Evolutionary conservation across 495 filamentous ascomycete genomes (phyloP), one percentile per base, ranked within the genome.

Genomic region (Rhizodiscina lignyota): DNA sequence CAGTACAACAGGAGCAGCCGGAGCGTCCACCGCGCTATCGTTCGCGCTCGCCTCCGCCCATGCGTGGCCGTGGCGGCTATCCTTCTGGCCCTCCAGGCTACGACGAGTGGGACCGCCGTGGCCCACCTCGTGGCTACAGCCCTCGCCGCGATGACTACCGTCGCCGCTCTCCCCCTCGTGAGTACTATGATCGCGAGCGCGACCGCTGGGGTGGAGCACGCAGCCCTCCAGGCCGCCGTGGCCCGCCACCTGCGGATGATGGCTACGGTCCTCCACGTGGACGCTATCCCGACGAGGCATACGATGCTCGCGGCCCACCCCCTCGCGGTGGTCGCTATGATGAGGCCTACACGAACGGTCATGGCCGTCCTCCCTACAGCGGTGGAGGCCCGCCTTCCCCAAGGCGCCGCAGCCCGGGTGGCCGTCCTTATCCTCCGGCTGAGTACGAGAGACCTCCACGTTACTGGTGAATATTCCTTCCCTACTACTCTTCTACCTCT

Each of bases 111-210:
- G 70, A 84, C 45, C 72, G 80, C 38, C 78, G 85, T 52, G 73
- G 72, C 19, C 75, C 79, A 15, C 78, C 79, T 31, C 77, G 82
- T 42, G 78, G 72, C 45, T 91, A 87, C 52, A 85, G 78, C 53
- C 82, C 82, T 22, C 61, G 71, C 10, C 72, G 77, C 39, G 77
- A 79, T 37, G 82, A 78, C 40, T 93, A 91, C 57, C 84, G 86
- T 53, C 83, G 89, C 49, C 70, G 85, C 37, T 81, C 79, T 37
- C 69, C 72, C 8, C 65, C 66, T 16, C 77, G 79, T 23, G 74
- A 80, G 38, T 87, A 91, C 47, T 86, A 93, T 53, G n/a, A n/a
- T n/a, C n/a, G n/a, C n/a, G 85, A 94, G 31, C 71, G 76, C 36
- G 68, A 73, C 44, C 69, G 79, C 29, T 85, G 86, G 55, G 68